These are phyloP conservation scores for Dissoconium aciculare DNA, from an alignment of 2,329 filamentous ascomycete species.

Conservation along the genomic window DNA sequence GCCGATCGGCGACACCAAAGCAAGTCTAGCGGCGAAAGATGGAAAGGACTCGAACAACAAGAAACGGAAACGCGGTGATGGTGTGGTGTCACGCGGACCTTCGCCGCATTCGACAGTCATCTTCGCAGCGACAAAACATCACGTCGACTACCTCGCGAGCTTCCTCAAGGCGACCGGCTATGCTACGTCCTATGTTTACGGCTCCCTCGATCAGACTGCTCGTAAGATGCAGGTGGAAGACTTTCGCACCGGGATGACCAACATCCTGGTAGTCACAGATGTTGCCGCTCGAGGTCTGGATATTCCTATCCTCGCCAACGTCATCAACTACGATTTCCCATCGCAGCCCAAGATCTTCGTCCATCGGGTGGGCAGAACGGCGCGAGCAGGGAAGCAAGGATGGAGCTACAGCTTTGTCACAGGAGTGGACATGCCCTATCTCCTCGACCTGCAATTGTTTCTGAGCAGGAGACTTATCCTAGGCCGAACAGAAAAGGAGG, in stretches of 20 bases:
- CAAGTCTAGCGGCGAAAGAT: slow-evolving; percentile 31
- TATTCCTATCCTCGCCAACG: slow-evolving; percentile 88
- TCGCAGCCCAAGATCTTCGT: slow-evolving; percentile 94
- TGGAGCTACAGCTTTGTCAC: slow-evolving; percentile 92
- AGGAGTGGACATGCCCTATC: slow-evolving; percentile 76
- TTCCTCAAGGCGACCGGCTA: slow-evolving; percentile 73
- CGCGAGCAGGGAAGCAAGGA: slow-evolving; percentile 77
- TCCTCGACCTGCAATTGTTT: slow-evolving; percentile 88
- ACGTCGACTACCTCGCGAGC: slow-evolving; percentile 80
- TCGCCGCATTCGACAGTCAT: slow-evolving; percentile 88
- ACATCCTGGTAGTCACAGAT: slow-evolving; percentile 90
- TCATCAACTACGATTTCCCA: slow-evolving; percentile 98
- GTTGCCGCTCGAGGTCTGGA: slow-evolving; percentile 95
- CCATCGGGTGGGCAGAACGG: slow-evolving; percentile 89
- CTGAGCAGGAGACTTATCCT: slow-evolving; percentile 69
- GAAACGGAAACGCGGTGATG: slow-evolving; percentile 54
- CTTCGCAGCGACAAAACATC: slow-evolving; percentile 90
- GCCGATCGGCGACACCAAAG: slow-evolving; percentile 51
- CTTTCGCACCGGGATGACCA: slow-evolving; percentile 69
- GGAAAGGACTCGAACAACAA: slow-evolving; percentile 38
- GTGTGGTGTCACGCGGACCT: slow-evolving; percentile 50
- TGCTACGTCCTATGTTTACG: slow-evolving; percentile 85
- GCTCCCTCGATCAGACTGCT: slow-evolving; percentile 84
- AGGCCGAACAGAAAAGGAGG: slow-evolving; percentile 45
- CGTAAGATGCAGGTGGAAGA: slow-evolving; percentile 83